Conservation (phyloP, 306 rosid species). For the Prunus padus region DNA sequence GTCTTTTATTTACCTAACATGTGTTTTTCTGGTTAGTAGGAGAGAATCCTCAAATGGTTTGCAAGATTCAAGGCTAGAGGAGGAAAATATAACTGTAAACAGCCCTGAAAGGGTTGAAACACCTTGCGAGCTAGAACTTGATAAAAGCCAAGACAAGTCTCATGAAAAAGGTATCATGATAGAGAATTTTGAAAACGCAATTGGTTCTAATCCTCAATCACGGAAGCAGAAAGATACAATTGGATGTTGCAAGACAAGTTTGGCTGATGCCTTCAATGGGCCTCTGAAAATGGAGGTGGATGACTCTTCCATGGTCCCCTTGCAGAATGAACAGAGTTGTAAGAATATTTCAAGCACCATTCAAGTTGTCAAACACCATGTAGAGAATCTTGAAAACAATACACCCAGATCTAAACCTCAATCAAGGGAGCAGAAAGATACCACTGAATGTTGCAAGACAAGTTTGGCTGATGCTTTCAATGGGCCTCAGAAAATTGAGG, state of each 20-base stretch:
- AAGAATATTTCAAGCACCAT: slow-evolving; percentile 16
- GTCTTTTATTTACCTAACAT: neutral
- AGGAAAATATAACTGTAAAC: slow-evolving; percentile 19
- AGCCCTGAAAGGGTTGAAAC: slow-evolving; percentile 26
- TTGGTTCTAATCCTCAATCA: slow-evolving; percentile 15
- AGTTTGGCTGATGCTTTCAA: slow-evolving; percentile 14
- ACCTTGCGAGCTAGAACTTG: slow-evolving; percentile 10
- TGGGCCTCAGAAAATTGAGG: slow-evolving; percentile 26
- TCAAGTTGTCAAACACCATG: slow-evolving; percentile 32
- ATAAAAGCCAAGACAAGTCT: slow-evolving; percentile 16
- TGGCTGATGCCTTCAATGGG: slow-evolving; percentile 20
- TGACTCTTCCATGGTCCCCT: slow-evolving; percentile 26
- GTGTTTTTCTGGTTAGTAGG: slow-evolving; percentile 27
- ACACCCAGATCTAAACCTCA: slow-evolving; percentile 19
- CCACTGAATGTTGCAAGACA: slow-evolving; percentile 10
- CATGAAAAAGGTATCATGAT: slow-evolving; percentile 20
- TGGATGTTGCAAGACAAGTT: slow-evolving; percentile 15
- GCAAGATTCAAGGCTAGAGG: slow-evolving; percentile 29
- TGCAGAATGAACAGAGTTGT: slow-evolving; percentile 19
- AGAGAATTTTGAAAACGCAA: slow-evolving; percentile 23
- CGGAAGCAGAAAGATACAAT: slow-evolving; percentile 30
- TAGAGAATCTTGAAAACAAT: slow-evolving; percentile 11
- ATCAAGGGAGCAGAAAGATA: slow-evolving; percentile 31
- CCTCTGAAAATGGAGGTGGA: slow-evolving; percentile 28
- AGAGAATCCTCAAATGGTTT: slow-evolving; percentile 34